Conservation (phyloP, 345 rosid species). For the Eucalyptus dawsonii region DNA sequence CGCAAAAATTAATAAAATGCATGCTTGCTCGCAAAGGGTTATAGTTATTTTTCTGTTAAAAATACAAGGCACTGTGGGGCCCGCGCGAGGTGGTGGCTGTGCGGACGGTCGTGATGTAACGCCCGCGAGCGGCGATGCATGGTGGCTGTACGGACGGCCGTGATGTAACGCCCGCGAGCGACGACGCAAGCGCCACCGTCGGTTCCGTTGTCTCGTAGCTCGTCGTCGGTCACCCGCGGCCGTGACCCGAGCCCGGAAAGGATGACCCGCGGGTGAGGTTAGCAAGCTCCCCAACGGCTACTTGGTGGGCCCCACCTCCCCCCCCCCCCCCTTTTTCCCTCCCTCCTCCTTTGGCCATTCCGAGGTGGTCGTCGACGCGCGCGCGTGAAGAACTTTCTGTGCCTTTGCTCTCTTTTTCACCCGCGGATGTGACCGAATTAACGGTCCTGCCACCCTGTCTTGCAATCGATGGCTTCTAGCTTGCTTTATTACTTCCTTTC, state of each 20-base stretch:
- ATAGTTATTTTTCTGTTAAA: background rate
- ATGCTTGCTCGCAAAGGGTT: background rate
- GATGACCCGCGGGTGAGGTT: background rate
- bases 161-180: background rate
- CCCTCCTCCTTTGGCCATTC: background rate
- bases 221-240: background rate
- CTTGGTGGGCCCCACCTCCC: background rate
- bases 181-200: background rate
- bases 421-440: background rate
- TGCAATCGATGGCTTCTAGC: background rate
- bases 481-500: background rate
- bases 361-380: background rate
- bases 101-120: background rate
- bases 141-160: background rate
- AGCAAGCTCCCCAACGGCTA: background rate
- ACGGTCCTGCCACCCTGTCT: background rate
- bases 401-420: background rate
- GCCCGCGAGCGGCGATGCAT: background rate
- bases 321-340: background rate
- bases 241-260: background rate
- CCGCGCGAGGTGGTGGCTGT: background rate
- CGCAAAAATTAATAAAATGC: background rate
- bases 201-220: background rate
- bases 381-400: background rate
- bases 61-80: background rate